A percentile compares a stretch with the other conserved stretches of the same genome.
Evolutionary conservation across 768 basidiomycete genomes (phyloP).

Genomic region (Boletus rubropictus): DNA sequence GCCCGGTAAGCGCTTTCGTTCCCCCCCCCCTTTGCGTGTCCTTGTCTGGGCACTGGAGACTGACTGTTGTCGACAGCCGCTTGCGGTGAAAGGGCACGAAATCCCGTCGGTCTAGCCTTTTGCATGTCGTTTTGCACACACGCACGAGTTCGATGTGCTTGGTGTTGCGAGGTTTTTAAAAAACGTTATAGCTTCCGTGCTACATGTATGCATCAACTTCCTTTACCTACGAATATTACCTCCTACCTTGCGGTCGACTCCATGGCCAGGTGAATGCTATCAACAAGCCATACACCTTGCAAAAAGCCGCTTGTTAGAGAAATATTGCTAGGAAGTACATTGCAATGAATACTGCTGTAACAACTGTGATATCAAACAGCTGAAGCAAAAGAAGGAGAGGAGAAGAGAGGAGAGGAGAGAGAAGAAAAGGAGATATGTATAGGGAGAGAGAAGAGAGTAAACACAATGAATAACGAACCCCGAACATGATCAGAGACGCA

Average conservation of each 20-base stretch:
- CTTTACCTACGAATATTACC: background rate
- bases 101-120: background rate
- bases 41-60: background rate
- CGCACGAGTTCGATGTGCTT: background rate
- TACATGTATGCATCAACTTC: background rate
- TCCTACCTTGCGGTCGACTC: background rate
- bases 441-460: constrained; percentile 6
- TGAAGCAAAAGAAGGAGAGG: constrained; percentile 18
- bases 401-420: constrained; percentile 6
- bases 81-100: constrained; percentile 12
- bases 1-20: constrained; percentile 63
- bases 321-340: constrained; percentile 29
- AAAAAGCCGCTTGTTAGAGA: constrained; percentile 14
- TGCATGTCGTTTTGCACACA: background rate
- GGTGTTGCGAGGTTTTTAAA: background rate
- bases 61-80: constrained; percentile 10
- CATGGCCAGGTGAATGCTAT: background rate
- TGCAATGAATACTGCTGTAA: constrained; percentile 25
- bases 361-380: constrained; percentile 28
- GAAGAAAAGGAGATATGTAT: constrained; percentile 4
- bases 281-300: too few species aligned
- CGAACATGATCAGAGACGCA: background rate
- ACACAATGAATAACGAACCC: constrained; percentile 3
- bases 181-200: background rate
- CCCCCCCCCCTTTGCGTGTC: too few species aligned